These are phyloP conservation scores for Rhodotorula graminis DNA, from an alignment of 768 basidiomycete genomes.

Conservation along the genomic window DNA sequence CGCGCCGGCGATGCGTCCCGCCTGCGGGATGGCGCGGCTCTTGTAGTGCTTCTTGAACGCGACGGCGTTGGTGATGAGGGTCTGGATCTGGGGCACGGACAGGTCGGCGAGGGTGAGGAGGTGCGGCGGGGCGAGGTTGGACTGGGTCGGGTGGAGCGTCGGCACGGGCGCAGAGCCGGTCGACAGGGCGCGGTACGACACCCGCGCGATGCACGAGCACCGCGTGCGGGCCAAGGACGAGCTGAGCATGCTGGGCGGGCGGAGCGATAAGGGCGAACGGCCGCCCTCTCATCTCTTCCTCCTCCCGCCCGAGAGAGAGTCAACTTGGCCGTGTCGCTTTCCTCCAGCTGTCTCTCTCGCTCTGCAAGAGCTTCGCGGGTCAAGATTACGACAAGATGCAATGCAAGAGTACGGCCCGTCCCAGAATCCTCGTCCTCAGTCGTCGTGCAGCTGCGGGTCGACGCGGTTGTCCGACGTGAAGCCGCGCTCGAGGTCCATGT, in stretches of 20 bases:
- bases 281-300: neutral
- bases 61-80: constrained; percentile 62
- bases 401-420: too few relatives aligned
- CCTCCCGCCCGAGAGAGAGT: neutral
- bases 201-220: neutral
- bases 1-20: constrained; percentile 21
- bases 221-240: constrained; percentile 14
- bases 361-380: too few relatives aligned
- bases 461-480: constrained; percentile 5
- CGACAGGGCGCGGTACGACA: constrained; percentile 17
- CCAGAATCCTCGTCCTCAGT: neutral
- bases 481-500: constrained; percentile 13
- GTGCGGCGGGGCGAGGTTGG: constrained; percentile 54
- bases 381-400: neutral
- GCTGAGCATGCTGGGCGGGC: neutral
- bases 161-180: constrained; percentile 16
- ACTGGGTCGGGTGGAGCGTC: constrained; percentile 31
- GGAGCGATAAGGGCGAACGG: neutral
- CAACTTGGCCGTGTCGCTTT: too few relatives aligned
- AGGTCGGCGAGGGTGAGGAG: constrained; percentile 88
- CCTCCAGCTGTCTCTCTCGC: neutral
- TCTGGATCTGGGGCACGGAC: constrained; percentile 64
- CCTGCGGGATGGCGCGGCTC: constrained; percentile 25
- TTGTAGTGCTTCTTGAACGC: constrained; percentile 45
- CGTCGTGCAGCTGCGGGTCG: constrained; percentile 15